These are phyloP conservation scores for Dryas alaskensis DNA, from an alignment of 306 rosid genomes.

Conservation along the genomic window DNA sequence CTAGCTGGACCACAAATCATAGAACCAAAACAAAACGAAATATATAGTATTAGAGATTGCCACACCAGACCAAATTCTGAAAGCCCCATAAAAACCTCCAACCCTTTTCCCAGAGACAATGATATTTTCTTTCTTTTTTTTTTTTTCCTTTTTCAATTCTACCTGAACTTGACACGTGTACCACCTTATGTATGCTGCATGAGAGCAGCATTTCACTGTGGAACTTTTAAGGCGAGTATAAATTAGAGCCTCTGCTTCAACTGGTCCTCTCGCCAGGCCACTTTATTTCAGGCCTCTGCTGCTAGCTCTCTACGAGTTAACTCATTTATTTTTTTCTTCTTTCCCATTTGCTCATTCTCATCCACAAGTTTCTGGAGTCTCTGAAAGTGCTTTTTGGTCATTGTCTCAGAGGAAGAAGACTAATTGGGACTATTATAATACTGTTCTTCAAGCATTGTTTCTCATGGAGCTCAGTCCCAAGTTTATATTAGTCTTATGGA, in stretches of 20 bases:
- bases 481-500: constrained; percentile 28
- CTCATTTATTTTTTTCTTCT: constrained; percentile 22
- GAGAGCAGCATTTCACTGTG: constrained; percentile 14
- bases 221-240: constrained; percentile 30
- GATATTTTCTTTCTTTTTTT: background rate
- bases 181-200: constrained; percentile 3
- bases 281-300: constrained; percentile 21
- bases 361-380: background rate
- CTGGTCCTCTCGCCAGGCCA: constrained; percentile 30
- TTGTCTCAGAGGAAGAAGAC: constrained; percentile 22
- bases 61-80: constrained; percentile 29
- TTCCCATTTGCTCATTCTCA: background rate
- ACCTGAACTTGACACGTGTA: constrained; percentile 48
- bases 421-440: too few species aligned
- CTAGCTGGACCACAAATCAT: constrained; percentile 30
- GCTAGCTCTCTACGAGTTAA: background rate
- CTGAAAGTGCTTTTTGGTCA: constrained; percentile 24
- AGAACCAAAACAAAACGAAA: constrained; percentile 11
- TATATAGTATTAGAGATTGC: constrained; percentile 20
- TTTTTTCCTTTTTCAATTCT: background rate
- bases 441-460: background rate
- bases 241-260: constrained; percentile 29
- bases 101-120: constrained; percentile 22
- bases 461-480: constrained; percentile 41
- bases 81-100: constrained; percentile 30